Evolutionary conservation across 2,329 filamentous ascomycete species (phyloP).

Genomic region (Dothidotthia symphoricarpi): DNA sequence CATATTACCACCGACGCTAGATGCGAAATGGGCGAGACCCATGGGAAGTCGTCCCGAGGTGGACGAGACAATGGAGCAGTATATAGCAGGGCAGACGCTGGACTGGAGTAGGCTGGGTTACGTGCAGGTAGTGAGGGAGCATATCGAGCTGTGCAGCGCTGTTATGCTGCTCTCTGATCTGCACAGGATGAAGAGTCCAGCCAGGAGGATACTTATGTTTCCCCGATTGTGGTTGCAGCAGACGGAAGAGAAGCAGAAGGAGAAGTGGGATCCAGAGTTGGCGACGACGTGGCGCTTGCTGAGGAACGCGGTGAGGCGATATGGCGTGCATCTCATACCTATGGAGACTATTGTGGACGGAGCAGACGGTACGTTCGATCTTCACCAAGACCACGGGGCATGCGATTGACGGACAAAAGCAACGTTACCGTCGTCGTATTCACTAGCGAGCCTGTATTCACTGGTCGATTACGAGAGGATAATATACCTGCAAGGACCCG

Average conservation of each 20-base stretch:
- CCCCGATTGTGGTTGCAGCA: conserved; percentile 39
- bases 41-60: conserved; percentile 27
- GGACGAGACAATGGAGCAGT: conserved; percentile 34
- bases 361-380: conserved; percentile 26
- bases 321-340: conserved; percentile 47
- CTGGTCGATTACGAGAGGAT: conserved; percentile 48
- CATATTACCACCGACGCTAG: conserved; percentile 35
- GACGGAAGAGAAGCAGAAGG: conserved; percentile 29
- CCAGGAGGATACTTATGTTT: conserved; percentile 48
- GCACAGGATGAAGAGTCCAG: conserved; percentile 47
- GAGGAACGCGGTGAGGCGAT: conserved; percentile 47
- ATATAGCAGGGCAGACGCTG: conserved; percentile 36
- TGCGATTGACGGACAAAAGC: conserved; percentile 10
- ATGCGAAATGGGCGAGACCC: conserved; percentile 40
- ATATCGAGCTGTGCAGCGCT: conserved; percentile 50
- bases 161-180: conserved; percentile 52
- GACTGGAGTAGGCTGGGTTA: conserved; percentile 50
- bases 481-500: conserved; percentile 47
- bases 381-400: too few species aligned
- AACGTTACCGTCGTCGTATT: conserved; percentile 41
- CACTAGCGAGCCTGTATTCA: conserved; percentile 47
- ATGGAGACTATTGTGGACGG: conserved; percentile 42
- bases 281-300: conserved; percentile 47
- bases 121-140: conserved; percentile 47
- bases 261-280: conserved; percentile 44